These are phyloP conservation scores for Collybia sp. DNA, from an alignment of 768 basidiomycete species.

Conservation along the genomic window DNA sequence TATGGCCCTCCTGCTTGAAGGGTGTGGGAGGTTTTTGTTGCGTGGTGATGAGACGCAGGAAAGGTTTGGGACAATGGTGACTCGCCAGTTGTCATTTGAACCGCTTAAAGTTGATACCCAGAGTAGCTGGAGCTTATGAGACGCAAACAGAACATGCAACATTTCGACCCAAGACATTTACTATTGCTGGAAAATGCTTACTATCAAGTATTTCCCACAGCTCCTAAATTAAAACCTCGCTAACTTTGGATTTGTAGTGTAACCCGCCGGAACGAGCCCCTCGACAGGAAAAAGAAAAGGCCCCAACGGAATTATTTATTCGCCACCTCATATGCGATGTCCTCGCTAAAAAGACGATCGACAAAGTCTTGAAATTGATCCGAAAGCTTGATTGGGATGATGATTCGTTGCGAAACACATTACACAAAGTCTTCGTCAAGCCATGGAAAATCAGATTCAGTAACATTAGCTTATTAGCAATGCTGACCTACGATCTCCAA, in stretches of 20 bases:
- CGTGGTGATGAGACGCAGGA: slow-evolving; percentile 84
- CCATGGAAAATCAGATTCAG: slow-evolving; percentile 97
- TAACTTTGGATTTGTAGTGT: slow-evolving; percentile 47
- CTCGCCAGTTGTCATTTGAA: slow-evolving; percentile 5
- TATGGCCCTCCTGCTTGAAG: slow-evolving; percentile 85
- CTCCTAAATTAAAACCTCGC: neutral
- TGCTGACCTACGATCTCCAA: slow-evolving; percentile 92
- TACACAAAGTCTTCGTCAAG: slow-evolving; percentile 93
- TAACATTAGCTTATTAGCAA: slow-evolving; percentile 85
- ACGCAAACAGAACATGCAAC: slow-evolving; percentile 89
- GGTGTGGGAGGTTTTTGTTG: slow-evolving; percentile 89
- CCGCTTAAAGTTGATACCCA: slow-evolving; percentile 1
- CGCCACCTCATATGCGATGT: slow-evolving; percentile 94
- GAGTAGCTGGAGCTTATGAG: slow-evolving; percentile 82
- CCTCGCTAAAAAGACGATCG: slow-evolving; percentile 87
- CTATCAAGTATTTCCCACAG: slow-evolving; percentile 64
- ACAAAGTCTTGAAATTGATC: slow-evolving; percentile 90
- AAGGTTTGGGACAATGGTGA: slow-evolving; percentile 85
- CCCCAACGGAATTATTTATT: slow-evolving; percentile 89
- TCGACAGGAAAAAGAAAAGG: slow-evolving; percentile 77
- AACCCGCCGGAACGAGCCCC: slow-evolving; percentile 95
- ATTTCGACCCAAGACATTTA: slow-evolving; percentile 87
- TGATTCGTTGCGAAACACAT: slow-evolving; percentile 46
- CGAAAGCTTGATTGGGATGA: slow-evolving; percentile 98
- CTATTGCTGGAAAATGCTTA: slow-evolving; percentile 96